Evolutionary conservation across 768 basidiomycete genomes (phyloP), one percentile per base, ranked within the genome.

Genomic region (Mycena vitilis): DNA sequence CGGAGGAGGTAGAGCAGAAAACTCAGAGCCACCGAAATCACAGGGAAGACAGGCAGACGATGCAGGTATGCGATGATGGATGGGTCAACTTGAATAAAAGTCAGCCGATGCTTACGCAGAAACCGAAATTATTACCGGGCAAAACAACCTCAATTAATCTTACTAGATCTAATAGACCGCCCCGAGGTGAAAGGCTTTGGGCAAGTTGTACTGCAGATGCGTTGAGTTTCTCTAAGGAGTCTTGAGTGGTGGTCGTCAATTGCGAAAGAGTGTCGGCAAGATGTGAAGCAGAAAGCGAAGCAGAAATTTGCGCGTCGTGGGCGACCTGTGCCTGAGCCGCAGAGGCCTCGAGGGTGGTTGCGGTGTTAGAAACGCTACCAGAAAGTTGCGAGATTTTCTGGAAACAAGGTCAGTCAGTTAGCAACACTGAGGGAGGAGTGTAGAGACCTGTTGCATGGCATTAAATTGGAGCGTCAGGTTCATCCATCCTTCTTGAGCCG

Each of bases 191-290:
- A 49, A 86, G 68, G 8, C 75, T 75, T 54, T 78, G 75, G 42
- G 77, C 77, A 23, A 85, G 70, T 9, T 77, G 72, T 18, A 66
- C 70, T 4, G 83, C 80, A 23, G 88, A 85, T 22, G 75, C 79
- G 55, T 85, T 87, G 61, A 90, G 83, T 64, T 80, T 81, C 60
- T 81, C 78, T 44, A 89, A 75, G 69, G 87, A 86, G 18, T 71
- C 64, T 23, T 79, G 81, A 3, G 86, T 80, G 12, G 78, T 80
- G 38, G 74, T 71, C 1, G 82, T 80, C 23, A 88, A 74, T 13
- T 78, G 75, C 10, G 78, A 68, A 30, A 89, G 70, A 0, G 78
- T 75, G 23, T 77, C 72, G 12, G 73, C 75, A 11, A 89, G 80
- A 12, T 73, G 72, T 18, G 71, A 60, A 53, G 83, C 82, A 23